Conservation (phyloP, 129 eudicot species). For the Erigeron canadensis region DNA sequence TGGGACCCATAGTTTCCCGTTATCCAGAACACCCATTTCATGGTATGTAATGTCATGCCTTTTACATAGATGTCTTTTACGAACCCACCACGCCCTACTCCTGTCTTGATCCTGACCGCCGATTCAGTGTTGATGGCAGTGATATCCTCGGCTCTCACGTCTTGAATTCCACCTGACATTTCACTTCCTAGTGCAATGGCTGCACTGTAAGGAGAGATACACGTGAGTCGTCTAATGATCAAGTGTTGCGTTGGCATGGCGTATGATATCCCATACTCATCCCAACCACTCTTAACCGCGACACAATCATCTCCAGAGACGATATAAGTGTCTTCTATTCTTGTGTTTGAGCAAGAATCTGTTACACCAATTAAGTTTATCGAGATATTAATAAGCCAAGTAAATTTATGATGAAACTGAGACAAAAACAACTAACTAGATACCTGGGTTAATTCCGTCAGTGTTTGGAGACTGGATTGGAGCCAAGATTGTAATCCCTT, state of each 20-base stretch:
- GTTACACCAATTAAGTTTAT: background rate
- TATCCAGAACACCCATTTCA: constrained; percentile 91
- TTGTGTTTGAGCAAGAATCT: constrained; percentile 81
- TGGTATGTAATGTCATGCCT: constrained; percentile 77
- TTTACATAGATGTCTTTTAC: constrained; percentile 73
- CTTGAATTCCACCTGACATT: constrained; percentile 82
- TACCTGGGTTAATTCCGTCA: constrained; percentile 93
- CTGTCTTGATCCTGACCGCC: constrained; percentile 77
- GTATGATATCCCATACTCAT: constrained; percentile 66
- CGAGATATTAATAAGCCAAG: background rate
- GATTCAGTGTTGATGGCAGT: constrained; percentile 69
- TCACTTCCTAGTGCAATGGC: constrained; percentile 84
- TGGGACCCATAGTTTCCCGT: constrained; percentile 83
- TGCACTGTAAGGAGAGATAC: constrained; percentile 81
- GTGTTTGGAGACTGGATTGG: constrained; percentile 79
- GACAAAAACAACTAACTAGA: too few species aligned
- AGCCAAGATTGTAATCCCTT: constrained; percentile 79
- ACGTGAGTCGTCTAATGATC: constrained; percentile 58
- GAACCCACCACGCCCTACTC: constrained; percentile 68
- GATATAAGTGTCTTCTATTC: constrained; percentile 63
- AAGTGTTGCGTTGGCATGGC: constrained; percentile 68
- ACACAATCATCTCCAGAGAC: constrained; percentile 73
- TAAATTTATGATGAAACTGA: background rate
- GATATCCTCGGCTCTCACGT: constrained; percentile 69
- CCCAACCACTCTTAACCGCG: constrained; percentile 92